Conservation (phyloP, 164 flowering plant genomes). For the Tinospora cordifolia region DNA sequence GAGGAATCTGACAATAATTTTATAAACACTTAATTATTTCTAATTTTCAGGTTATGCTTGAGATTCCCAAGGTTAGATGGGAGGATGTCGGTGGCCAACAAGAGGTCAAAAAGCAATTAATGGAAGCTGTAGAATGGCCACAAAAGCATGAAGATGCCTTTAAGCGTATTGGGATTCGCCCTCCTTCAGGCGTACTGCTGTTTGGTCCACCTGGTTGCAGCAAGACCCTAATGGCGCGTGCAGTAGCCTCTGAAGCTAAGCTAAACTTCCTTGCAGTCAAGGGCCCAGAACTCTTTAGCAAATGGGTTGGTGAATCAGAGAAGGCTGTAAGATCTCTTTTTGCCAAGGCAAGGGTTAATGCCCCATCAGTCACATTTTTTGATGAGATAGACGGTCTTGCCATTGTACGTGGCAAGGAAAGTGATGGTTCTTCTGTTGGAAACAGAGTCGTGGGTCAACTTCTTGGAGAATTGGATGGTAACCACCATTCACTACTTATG, state of each 20-base stretch:
- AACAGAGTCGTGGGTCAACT: constrained; percentile 95
- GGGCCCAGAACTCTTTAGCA: constrained; percentile 94
- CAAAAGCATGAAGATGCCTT: constrained; percentile 82
- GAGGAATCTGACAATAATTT: not conserved
- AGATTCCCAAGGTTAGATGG: constrained; percentile 91
- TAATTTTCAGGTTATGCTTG: constrained; percentile 62
- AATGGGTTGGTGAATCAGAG: constrained; percentile 99
- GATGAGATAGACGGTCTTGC: constrained; percentile 98
- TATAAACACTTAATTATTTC: not conserved
- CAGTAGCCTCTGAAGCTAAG: constrained; percentile 92
- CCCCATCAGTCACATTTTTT: constrained; percentile 90
- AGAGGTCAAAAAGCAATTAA: constrained; percentile 76
- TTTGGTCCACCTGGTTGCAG: constrained; percentile 99
- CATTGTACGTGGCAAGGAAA: constrained; percentile 74
- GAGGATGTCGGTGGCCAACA: constrained; percentile 92
- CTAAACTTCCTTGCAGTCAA: constrained; percentile 89
- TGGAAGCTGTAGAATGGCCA: constrained; percentile 96
- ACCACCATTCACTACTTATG: constrained; percentile 23
- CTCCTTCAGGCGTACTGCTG: constrained; percentile 82
- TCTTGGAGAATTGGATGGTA: constrained; percentile 94
- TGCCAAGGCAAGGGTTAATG: constrained; percentile 89
- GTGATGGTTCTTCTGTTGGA: constrained; percentile 79
- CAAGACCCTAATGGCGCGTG: constrained; percentile 95
- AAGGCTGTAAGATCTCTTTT: constrained; percentile 87
- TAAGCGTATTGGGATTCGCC: constrained; percentile 65